Evolutionary conservation across 768 basidiomycete species (phyloP), one percentile per base, ranked within the genome.

Genomic region (Russula vinacea): DNA sequence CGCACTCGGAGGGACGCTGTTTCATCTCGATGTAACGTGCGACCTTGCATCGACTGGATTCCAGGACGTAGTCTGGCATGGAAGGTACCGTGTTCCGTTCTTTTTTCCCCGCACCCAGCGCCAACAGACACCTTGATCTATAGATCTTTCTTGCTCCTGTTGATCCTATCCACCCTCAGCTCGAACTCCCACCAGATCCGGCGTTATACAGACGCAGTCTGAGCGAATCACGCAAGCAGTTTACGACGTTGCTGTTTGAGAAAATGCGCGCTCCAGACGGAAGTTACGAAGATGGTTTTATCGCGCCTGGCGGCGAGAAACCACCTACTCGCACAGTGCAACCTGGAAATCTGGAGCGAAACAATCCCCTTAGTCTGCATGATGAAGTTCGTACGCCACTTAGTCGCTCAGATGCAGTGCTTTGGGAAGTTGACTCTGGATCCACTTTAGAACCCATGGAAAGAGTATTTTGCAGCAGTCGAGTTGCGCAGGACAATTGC

Each of bases 401-500:
- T 60, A 5, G 53, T 59, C 62, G 5, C 44, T 14, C 3, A 13
- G 51, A 58, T 47, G 26, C 49, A 19, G 44, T 42, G 19, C 8
- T 22, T 26, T 47, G 5, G 33, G 19, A 42, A 39, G 39, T 55
- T 53, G 29, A 47, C 52, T 33, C 51, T 57, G 13, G 45, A 44
- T 29, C 60, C 62, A 9, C 55, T 67, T 3, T 50, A 95, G 87
- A 97, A 95, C 75, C 95, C 95, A 11, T 99, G 97, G 97, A 89
- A 86, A 69, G 84, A 86, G 53, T 98, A 94, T 92, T 99, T 98
- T 74, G 79, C 85, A 33, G 84, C 93, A 45, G 81, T 94, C 19
- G 97, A 98, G 64, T 78, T 98, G 44, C 82, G 94, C 40, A 94
- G 89, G 73, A 91, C 85, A 14, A 97, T 99, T 54, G 76, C 85